phyloP scores from a whole-genome alignment of 2,329 filamentous ascomycete genomes.

The Akanthomyces uredinophilus region DNA sequence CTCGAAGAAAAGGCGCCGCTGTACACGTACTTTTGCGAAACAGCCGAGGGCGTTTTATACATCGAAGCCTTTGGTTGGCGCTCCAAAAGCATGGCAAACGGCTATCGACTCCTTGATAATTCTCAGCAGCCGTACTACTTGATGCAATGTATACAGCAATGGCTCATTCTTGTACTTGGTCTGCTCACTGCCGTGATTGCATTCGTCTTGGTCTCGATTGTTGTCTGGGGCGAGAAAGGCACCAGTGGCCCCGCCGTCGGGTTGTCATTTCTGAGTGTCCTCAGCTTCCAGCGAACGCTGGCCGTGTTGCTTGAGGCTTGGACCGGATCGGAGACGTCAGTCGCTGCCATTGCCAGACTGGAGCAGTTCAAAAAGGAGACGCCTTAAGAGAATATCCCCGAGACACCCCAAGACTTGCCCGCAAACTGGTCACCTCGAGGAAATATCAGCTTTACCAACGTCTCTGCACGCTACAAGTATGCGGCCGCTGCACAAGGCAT shows the following conservation, averaged over 20 bases:
- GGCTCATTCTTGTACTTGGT: not conserved
- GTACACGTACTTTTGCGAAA: not conserved
- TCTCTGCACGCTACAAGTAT: constrained; percentile 1
- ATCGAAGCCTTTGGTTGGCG: constrained; percentile 5
- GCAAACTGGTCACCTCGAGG: not conserved
- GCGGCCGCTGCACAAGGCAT: not conserved
- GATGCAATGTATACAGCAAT: constrained; percentile 1
- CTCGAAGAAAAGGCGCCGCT: constrained; percentile 1
- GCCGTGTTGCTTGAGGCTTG: not conserved
- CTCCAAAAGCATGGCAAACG: not conserved
- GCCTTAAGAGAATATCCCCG: not conserved
- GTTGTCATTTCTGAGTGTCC: not conserved
- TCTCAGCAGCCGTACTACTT: constrained; percentile 5
- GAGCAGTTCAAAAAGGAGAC: not conserved
- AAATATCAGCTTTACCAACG: not conserved
- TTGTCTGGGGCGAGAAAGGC: not conserved
- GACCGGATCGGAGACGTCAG: not conserved
- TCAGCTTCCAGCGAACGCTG: not conserved
- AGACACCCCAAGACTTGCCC: not conserved
- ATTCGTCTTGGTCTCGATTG: not conserved
- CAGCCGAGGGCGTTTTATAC: not conserved
- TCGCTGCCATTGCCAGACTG: not conserved
- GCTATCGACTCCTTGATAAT: not conserved
- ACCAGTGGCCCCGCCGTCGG: not conserved
- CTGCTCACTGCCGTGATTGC: not conserved